These are phyloP conservation scores for Trichomonas tenax DNA, from an alignment of 208 protist genomes.

Conservation along the genomic window DNA sequence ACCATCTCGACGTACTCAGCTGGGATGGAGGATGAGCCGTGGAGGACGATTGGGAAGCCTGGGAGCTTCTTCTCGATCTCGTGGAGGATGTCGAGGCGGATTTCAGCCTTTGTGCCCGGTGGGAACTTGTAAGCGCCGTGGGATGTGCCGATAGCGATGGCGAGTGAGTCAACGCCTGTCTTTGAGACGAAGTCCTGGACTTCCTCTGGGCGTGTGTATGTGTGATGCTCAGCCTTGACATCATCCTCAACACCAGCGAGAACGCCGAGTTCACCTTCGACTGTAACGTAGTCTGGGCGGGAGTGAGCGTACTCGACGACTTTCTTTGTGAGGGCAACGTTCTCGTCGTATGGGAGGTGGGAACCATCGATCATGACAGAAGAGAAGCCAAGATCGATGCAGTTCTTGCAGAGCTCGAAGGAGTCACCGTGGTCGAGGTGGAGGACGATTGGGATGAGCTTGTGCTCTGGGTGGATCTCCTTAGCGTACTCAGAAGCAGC, in stretches of 20 bases:
- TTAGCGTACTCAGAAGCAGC: slow-evolving; percentile 35
- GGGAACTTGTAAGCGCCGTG: no score
- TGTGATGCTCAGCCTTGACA: neutral
- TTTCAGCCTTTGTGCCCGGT: no score
- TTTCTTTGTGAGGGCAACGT: slow-evolving; percentile 43
- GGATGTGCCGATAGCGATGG: no score
- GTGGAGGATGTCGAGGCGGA: no score
- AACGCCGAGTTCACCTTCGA: no score
- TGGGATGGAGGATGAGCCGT: slow-evolving; percentile 24
- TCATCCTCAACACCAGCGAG: slow-evolving; percentile 21
- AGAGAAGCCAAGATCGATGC: slow-evolving; percentile 40
- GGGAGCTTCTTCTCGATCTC: slow-evolving; percentile 21
- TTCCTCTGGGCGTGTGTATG: slow-evolving; percentile 22
- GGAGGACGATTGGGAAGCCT: slow-evolving; percentile 15
- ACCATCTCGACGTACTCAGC: slow-evolving; percentile 27
- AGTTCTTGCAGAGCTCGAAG: slow-evolving; percentile 27
- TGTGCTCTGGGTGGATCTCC: slow-evolving; percentile 29
- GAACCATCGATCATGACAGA: slow-evolving; percentile 53
- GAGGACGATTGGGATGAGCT: slow-evolving; percentile 34
- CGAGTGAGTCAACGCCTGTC: no score
- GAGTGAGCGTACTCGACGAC: slow-evolving; percentile 42
- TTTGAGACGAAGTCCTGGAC: no score
- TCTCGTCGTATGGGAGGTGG: slow-evolving; percentile 38
- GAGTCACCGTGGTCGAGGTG: slow-evolving; percentile 43
- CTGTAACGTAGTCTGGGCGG: no score